phyloP scores from a whole-genome alignment of 2,329 filamentous ascomycete species.

The Colletotrichum camelliae region DNA sequence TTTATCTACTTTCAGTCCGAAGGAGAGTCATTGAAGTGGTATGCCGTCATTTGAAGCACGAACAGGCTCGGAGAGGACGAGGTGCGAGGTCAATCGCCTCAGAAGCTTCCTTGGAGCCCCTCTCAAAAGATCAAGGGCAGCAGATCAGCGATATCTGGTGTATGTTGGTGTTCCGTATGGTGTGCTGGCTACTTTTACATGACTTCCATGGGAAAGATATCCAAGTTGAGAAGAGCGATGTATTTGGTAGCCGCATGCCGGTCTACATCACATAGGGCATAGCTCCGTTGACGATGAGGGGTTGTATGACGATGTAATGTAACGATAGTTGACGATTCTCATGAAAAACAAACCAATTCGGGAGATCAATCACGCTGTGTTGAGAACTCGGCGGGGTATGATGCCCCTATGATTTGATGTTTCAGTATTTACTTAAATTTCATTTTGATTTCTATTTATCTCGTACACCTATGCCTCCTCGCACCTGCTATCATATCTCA shows the following conservation, averaged over 20 bases:
- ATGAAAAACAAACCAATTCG: neutral
- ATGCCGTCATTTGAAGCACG: neutral
- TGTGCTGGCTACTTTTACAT: conserved; percentile 42
- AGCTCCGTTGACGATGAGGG: neutral
- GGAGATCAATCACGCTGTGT: neutral
- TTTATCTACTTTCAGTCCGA: conserved; percentile 4
- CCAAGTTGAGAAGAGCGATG: conserved; percentile 36
- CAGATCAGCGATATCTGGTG: conserved; percentile 33
- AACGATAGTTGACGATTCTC: neutral
- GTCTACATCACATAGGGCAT: conserved; percentile 32
- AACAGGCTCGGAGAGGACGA: neutral
- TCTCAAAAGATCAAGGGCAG: neutral
- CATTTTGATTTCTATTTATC: neutral
- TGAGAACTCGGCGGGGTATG: neutral
- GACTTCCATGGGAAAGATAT: conserved; percentile 41
- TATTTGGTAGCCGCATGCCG: conserved; percentile 38
- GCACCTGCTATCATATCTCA: neutral
- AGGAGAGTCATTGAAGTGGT: conserved; percentile 4
- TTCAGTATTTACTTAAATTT: neutral
- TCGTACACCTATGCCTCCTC: neutral
- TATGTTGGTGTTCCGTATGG: conserved; percentile 40
- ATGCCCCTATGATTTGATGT: neutral
- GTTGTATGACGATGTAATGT: neutral
- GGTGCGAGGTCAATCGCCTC: neutral
- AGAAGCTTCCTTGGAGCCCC: neutral